A percentile compares a stretch with the other conserved stretches of the same genome.
phyloP scores from a whole-genome alignment of 768 basidiomycete species.

The Austroboletus festivus region DNA sequence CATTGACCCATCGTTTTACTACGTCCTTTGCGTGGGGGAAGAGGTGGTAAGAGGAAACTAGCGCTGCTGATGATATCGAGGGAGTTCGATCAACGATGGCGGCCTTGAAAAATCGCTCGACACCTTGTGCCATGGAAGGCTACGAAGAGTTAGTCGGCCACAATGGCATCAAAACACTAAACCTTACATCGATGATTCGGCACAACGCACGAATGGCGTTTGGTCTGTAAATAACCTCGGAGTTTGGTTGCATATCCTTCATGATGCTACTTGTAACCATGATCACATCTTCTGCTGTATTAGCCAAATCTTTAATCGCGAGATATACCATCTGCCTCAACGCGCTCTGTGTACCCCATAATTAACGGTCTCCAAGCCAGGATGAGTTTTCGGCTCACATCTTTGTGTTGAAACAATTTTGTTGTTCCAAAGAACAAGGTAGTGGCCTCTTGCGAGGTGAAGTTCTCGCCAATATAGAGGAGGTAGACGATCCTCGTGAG shows the following conservation, averaged over 20 bases:
- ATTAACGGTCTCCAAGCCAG: constrained; percentile 1
- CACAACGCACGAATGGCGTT: constrained; percentile 96
- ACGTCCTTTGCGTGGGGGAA: constrained; percentile 92
- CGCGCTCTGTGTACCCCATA: constrained; percentile 59
- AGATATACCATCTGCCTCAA: constrained; percentile 97
- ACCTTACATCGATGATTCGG: constrained; percentile 91
- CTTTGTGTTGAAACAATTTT: constrained; percentile 98
- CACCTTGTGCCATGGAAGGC: constrained; percentile 99
- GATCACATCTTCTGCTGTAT: constrained; percentile 96
- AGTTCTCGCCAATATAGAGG: constrained; percentile 93
- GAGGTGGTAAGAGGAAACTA: constrained; percentile 96
- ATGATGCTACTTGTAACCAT: constrained; percentile 99
- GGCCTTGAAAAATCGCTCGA: constrained; percentile 98
- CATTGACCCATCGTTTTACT: constrained; percentile 99
- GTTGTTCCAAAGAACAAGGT: constrained; percentile 98
- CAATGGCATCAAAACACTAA: constrained; percentile 35
- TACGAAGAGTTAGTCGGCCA: constrained; percentile 30
- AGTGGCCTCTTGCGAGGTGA: constrained; percentile 94
- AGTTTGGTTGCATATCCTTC: constrained; percentile 99
- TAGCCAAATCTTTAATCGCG: constrained; percentile 95
- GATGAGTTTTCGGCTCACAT: constrained; percentile 57
- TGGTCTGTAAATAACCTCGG: constrained; percentile 96
- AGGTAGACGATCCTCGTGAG: constrained; percentile 96
- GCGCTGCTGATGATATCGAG: constrained; percentile 91
- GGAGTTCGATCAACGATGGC: constrained; percentile 97